Evolutionary conservation across 2,329 filamentous ascomycete species (phyloP).

Genomic region (Neofusicoccum umdonicola): DNA sequence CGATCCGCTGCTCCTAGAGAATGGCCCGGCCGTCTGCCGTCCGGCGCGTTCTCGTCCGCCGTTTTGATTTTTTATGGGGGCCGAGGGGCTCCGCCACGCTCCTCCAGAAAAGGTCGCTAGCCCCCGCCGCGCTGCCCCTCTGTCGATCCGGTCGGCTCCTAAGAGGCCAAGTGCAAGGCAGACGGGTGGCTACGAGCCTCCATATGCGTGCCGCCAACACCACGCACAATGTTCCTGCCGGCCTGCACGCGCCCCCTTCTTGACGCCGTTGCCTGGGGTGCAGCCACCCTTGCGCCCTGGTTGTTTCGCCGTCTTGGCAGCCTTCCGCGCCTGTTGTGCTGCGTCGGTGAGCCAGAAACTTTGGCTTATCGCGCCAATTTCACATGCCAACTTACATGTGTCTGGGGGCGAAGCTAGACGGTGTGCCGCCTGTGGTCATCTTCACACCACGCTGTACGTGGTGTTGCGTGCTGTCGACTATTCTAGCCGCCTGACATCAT

Average conservation of each 20-base stretch:
- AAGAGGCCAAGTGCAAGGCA: neutral
- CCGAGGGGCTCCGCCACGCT: slow-evolving; percentile 11
- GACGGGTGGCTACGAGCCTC: neutral
- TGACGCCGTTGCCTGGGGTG: slow-evolving; percentile 8
- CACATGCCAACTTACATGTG: neutral
- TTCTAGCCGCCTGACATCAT: slow-evolving; percentile 14
- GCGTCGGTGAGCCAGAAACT: neutral
- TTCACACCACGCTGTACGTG: slow-evolving; percentile 6
- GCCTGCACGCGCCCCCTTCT: neutral
- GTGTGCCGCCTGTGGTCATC: slow-evolving; percentile 10
- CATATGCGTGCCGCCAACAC: neutral
- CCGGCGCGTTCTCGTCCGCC: slow-evolving; percentile 10
- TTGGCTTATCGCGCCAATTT: neutral
- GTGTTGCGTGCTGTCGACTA: slow-evolving; percentile 1
- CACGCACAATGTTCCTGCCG: slow-evolving; percentile 1
- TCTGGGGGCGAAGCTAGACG: neutral
- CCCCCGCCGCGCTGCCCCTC: slow-evolving; percentile 13
- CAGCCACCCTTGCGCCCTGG: slow-evolving; percentile 4
- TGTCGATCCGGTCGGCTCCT: slow-evolving; percentile 14
- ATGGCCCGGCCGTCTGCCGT: neutral
- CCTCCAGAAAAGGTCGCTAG: neutral
- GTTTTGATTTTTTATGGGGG: slow-evolving; percentile 15
- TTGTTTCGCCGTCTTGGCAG: slow-evolving; percentile 8
- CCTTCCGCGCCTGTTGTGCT: neutral
- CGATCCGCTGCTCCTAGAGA: slow-evolving; percentile 7